Evolutionary conservation across 345 rosid genomes (phyloP), one percentile per base, ranked within the genome.

Genomic region (Luvunga scandens): DNA sequence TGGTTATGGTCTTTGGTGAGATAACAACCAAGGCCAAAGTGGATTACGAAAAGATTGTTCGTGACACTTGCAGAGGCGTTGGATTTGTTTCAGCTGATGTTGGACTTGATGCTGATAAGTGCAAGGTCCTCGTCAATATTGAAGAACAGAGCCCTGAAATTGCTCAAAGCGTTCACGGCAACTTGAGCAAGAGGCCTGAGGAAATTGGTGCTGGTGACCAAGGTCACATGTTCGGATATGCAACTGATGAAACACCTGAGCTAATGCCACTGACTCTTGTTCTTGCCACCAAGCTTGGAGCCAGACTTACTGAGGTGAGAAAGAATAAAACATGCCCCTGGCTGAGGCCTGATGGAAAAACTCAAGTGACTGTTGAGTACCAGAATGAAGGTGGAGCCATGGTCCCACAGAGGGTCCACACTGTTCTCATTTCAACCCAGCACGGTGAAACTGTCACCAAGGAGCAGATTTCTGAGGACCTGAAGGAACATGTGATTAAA

Each of bases 311-410:
- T 7, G 75, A 81, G 63, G 78, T 67, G 60, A 77, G 84, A 79
- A 77, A 81, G 78, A 81, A 73, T 75, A 72, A 81, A 36, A 81
- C 71, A 21, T 77, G 81, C 66, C 81, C 84, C 19, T 77, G 81
- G 81, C 75, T 77, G 48, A 81, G 81, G 73, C 84, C 84, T 14
- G 84, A 81, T 81, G 84, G 84, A 59, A 77, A 81, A 79, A 81
- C 84, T 27, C 84, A 77, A 45, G 80, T 81, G 65, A 81, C 80
- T 7, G 84, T 81, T 77, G 84, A 77, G 60, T 81, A 81, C 48
- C 39, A 28, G 24, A 81, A 81, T 27, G 84, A 81, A 16, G 80
- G 75, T 28, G 84, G 84, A 60, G 81, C 84, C 73, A 77, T 81
- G 84, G 81, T 81, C 27, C 84, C 84, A 3, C 56, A 57, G 14